A percentile compares a stretch with the other conserved stretches of the same genome.
phyloP scores from a whole-genome alignment of 1,139 yeast species.

The Meyerozyma smithsonii region DNA sequence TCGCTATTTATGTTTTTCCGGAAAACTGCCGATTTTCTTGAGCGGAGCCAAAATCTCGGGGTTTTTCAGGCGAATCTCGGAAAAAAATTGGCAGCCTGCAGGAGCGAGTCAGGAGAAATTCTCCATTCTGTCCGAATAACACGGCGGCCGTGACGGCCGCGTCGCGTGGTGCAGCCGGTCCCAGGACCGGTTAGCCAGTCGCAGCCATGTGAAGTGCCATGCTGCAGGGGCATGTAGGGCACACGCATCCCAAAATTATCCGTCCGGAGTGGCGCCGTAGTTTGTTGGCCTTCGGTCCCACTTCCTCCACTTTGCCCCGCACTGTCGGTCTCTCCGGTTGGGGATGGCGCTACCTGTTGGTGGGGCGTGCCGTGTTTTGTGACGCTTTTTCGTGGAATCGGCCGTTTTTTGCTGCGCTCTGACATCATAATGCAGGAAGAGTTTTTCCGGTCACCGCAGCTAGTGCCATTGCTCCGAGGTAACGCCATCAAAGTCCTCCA shows the following conservation, averaged over 20 bases:
- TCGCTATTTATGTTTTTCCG: not conserved
- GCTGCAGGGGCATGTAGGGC: too few species aligned
- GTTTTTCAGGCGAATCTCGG: not conserved
- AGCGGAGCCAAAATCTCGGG: not conserved
- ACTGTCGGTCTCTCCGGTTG: not conserved
- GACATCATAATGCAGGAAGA: not conserved
- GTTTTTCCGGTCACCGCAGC: not conserved
- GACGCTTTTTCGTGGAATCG: not conserved
- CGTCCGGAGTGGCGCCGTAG: too few species aligned
- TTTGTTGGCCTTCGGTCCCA: too few species aligned
- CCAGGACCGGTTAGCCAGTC: too few species aligned
- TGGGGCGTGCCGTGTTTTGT: not conserved
- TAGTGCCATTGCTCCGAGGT: slow-evolving; percentile 31
- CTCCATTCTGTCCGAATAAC: not conserved
- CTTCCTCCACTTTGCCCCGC: not conserved
- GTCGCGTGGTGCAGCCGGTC: too few species aligned
- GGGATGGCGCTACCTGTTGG: not conserved
- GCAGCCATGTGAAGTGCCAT: too few species aligned
- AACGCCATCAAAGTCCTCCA: slow-evolving; percentile 39
- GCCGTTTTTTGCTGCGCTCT: not conserved
- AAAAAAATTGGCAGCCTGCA: not conserved
- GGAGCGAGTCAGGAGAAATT: too few species aligned
- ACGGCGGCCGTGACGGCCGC: not conserved
- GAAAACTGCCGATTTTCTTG: not conserved
- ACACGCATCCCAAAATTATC: too few species aligned